phyloP scores from a whole-genome alignment of 2,329 filamentous ascomycete species.

The Lachnellula occidentalis region DNA sequence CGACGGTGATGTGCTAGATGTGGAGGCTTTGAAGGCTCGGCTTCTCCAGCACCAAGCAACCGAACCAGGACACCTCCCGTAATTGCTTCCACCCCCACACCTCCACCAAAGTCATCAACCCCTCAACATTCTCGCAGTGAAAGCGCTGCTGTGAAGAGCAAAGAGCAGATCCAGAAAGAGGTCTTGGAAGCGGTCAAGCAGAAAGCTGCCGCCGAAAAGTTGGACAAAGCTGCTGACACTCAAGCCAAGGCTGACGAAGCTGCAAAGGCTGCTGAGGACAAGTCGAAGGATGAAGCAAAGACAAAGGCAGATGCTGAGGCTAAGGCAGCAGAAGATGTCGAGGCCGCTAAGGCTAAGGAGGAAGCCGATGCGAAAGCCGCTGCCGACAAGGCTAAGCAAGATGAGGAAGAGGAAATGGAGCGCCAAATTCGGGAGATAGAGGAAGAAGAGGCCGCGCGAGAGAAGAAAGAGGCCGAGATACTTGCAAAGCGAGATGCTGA shows the following conservation, averaged over 20 bases:
- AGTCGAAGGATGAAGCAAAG: slow-evolving; percentile 33
- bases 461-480: slow-evolving; percentile 33
- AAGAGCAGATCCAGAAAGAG: slow-evolving; percentile 77
- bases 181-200: slow-evolving; percentile 53
- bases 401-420: slow-evolving; percentile 52
- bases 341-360: slow-evolving; percentile 33
- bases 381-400: slow-evolving; percentile 32
- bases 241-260: slow-evolving; percentile 30
- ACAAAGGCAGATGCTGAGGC: slow-evolving; percentile 30
- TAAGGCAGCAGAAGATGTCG: slow-evolving; percentile 32
- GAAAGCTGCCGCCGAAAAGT: slow-evolving; percentile 31
- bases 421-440: slow-evolving; percentile 56
- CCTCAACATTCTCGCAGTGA: slow-evolving; percentile 64
- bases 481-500: slow-evolving; percentile 28
- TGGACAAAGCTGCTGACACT: slow-evolving; percentile 31
- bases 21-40: slow-evolving; percentile 59
- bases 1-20: slow-evolving; percentile 70
- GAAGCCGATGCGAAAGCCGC: slow-evolving; percentile 30
- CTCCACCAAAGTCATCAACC: slow-evolving; percentile 70
- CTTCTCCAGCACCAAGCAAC: slow-evolving; percentile 48
- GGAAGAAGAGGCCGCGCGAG: slow-evolving; percentile 30
- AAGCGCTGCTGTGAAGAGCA: slow-evolving; percentile 64
- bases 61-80: slow-evolving; percentile 55
- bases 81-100: slow-evolving; percentile 70
- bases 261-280: slow-evolving; percentile 28